phyloP scores from a whole-genome alignment of 106 monocot species.

The Iris macrosiphon region DNA sequence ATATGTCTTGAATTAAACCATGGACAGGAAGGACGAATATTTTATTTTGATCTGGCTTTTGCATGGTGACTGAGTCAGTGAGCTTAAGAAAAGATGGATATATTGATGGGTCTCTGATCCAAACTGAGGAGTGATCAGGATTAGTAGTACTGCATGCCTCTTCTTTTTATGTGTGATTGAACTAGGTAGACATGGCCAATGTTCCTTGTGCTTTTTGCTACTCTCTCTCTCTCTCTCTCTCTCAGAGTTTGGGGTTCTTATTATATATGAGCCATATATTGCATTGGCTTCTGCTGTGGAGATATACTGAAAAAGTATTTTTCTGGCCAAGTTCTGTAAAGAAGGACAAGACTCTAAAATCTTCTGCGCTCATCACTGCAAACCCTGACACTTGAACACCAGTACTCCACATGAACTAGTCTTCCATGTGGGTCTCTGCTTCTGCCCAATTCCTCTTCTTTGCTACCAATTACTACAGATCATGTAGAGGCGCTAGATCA shows the following conservation, averaged over 20 bases:
- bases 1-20: too few relatives aligned
- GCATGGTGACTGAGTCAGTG: too few relatives aligned
- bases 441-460: too few relatives aligned
- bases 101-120: too few relatives aligned
- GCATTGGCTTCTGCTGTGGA: slow-evolving; percentile 2
- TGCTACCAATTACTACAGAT: too few relatives aligned
- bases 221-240: too few relatives aligned
- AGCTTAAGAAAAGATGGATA: too few relatives aligned
- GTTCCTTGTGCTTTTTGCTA: slow-evolving; percentile 6
- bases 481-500: too few relatives aligned
- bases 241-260: neutral
- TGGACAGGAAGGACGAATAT: too few relatives aligned
- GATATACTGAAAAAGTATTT: slow-evolving; percentile 1
- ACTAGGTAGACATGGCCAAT: neutral
- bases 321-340: neutral
- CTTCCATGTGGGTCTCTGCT: slow-evolving; percentile 8
- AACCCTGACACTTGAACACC: neutral
- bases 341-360: neutral
- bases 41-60: too few relatives aligned
- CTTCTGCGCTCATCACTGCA: too few relatives aligned
- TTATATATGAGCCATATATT: neutral
- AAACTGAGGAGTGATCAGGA: too few relatives aligned
- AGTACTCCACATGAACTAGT: neutral
- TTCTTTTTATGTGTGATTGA: slow-evolving; percentile 36
- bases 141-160: neutral